Percentiles rank a stretch among this genome's conserved stretches.
phyloP scores from a whole-genome alignment of 2,329 filamentous ascomycete genomes.

The Pseudocercospora cruenta region DNA sequence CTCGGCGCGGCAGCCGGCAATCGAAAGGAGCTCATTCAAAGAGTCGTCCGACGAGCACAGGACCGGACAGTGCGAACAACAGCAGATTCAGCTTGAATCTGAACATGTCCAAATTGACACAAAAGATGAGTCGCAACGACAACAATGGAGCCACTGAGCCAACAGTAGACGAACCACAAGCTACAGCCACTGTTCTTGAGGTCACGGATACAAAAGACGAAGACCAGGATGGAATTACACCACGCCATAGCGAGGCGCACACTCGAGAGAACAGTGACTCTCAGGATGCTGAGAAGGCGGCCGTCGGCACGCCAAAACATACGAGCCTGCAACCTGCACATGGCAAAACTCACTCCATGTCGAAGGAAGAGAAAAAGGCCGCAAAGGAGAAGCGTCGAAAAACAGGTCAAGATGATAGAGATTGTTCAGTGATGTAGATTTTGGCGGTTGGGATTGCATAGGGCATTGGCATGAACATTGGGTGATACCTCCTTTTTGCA shows the following conservation, averaged over 20 bases:
- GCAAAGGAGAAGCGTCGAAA: conserved; percentile 33
- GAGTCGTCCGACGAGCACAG: conserved; percentile 46
- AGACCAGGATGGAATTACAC: background rate
- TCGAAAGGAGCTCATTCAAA: conserved; percentile 34
- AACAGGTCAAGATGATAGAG: conserved; percentile 44
- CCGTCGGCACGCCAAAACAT: conserved; percentile 11
- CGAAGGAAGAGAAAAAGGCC: conserved; percentile 37
- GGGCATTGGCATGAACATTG: background rate
- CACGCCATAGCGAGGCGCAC: background rate
- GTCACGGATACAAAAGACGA: background rate
- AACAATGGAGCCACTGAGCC: conserved; percentile 5
- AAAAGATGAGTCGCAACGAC: conserved; percentile 39
- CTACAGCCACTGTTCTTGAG: background rate
- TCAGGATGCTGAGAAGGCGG: background rate
- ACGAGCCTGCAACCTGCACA: conserved; percentile 9
- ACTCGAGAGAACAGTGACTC: background rate
- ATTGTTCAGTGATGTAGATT: conserved; percentile 49
- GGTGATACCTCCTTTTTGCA: background rate
- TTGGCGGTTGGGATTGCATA: background rate
- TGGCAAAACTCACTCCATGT: conserved; percentile 14
- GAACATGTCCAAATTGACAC: conserved; percentile 46
- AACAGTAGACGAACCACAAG: conserved; percentile 2
- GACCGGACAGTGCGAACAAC: conserved; percentile 28
- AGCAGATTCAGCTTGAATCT: conserved; percentile 46
- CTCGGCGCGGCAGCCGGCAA: conserved; percentile 34